A percentile compares a stretch with the other conserved stretches of the same genome.
Evolutionary conservation across 106 monocot species (phyloP).

Genomic region (Allium cepa): DNA sequence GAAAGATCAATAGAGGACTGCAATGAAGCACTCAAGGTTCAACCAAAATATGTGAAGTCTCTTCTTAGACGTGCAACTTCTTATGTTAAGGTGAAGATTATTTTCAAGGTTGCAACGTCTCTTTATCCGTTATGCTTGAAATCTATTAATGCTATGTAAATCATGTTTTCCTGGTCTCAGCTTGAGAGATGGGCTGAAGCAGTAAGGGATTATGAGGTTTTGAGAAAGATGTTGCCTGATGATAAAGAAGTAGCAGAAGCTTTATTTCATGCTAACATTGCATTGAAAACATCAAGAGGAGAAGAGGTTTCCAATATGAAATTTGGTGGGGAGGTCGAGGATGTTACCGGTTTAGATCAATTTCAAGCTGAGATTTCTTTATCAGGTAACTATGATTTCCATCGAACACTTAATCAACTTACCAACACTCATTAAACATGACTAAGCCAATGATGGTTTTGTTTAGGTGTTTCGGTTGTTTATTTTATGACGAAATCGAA

Average conservation of each 20-base stretch:
- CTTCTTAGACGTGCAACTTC: conserved; percentile 77
- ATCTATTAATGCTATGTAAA: background rate
- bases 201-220: conserved; percentile 68
- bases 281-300: conserved; percentile 52
- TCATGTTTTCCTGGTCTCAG: conserved; percentile 20
- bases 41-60: conserved; percentile 55
- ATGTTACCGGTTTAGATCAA: conserved; percentile 46
- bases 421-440: background rate
- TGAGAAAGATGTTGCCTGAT: conserved; percentile 61
- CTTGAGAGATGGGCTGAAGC: conserved; percentile 70
- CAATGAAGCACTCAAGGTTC: conserved; percentile 45
- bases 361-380: conserved; percentile 51
- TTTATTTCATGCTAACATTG: conserved; percentile 58
- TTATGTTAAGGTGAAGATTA: conserved; percentile 45
- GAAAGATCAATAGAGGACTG: conserved; percentile 56
- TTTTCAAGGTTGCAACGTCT: background rate
- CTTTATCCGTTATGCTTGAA: background rate
- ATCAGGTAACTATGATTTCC: conserved; percentile 38
- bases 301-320: conserved; percentile 56
- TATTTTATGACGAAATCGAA: conserved; percentile 41
- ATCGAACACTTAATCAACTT: background rate
- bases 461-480: conserved; percentile 56
- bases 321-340: conserved; percentile 67
- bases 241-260: conserved; percentile 67
- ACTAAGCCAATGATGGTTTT: background rate